phyloP scores from a whole-genome alignment of 208 protist species.

The Balamuthia mandrillaris region DNA sequence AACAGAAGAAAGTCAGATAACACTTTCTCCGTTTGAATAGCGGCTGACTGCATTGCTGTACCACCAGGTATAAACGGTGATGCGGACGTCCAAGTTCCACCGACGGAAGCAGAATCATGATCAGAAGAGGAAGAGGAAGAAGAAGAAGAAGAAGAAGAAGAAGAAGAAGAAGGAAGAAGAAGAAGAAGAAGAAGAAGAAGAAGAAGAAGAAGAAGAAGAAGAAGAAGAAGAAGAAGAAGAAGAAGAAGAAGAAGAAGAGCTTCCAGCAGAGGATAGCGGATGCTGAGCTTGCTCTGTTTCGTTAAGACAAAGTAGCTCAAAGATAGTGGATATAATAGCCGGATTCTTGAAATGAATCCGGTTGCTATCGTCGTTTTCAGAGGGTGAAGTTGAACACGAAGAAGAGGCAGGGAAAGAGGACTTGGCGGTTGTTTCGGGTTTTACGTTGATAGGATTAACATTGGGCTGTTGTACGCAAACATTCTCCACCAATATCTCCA shows the following conservation, averaged over 20 bases:
- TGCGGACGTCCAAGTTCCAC: too few relatives aligned
- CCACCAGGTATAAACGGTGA: too few relatives aligned
- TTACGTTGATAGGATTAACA: not conserved
- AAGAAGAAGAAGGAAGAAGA: too few relatives aligned
- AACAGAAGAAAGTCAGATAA: slow-evolving; percentile 2
- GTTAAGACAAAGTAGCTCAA: not conserved
- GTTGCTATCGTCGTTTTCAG: too few relatives aligned
- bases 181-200: not conserved
- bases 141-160: too few relatives aligned
- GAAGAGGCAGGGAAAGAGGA: not conserved
- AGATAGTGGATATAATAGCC: not conserved
- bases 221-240: not conserved
- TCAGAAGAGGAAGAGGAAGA: too few relatives aligned
- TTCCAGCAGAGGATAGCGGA: not conserved
- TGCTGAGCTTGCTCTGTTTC: not conserved
- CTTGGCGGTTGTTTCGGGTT: not conserved
- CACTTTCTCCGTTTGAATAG: too few relatives aligned
- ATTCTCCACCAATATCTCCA: slow-evolving; percentile 25
- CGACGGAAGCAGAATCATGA: too few relatives aligned
- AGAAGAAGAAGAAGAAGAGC: not conserved
- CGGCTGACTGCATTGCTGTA: too few relatives aligned
- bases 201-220: not conserved
- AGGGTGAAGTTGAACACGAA: too few relatives aligned
- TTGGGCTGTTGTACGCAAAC: not conserved
- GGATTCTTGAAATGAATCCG: slow-evolving; percentile 4